phyloP scores from a whole-genome alignment of 148 eudicot genomes.

The Heliosperma pusillum region DNA sequence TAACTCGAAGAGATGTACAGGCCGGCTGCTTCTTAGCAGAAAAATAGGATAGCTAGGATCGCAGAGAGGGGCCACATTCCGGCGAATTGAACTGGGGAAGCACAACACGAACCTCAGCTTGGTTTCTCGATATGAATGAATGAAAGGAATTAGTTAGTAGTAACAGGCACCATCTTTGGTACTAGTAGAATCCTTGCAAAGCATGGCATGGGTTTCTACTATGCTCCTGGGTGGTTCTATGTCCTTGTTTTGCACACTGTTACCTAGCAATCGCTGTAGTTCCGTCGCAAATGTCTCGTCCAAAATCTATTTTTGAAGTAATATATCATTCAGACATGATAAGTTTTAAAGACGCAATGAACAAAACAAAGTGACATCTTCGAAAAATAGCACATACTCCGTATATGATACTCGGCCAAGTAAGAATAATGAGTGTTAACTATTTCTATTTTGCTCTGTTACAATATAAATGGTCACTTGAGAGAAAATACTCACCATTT shows the following conservation, averaged over 20 bases:
- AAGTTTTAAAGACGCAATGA: not conserved
- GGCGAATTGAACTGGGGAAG: not conserved
- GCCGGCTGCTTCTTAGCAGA: conserved; percentile 20
- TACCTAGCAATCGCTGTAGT: conserved; percentile 51
- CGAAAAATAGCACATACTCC: not conserved
- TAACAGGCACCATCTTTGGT: conserved; percentile 30
- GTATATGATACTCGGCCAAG: not conserved
- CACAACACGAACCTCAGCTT: conserved; percentile 1
- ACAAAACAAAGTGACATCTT: not conserved
- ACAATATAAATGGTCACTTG: not conserved
- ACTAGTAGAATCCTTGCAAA: conserved; percentile 49
- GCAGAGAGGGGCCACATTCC: not conserved
- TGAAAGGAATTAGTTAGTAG: conserved; percentile 6
- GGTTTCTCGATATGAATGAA: not conserved
- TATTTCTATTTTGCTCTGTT: not conserved
- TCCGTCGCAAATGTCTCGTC: conserved; percentile 67
- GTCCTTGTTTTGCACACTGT: conserved; percentile 53
- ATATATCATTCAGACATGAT: not conserved
- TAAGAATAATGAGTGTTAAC: not conserved
- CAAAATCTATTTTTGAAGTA: conserved; percentile 39
- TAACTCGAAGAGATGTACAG: not conserved
- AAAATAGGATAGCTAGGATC: conserved; percentile 14
- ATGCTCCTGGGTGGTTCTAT: conserved; percentile 65
- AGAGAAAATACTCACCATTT: not conserved
- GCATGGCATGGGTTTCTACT: conserved; percentile 66